Evolutionary conservation across 208 protist species (phyloP).

Genomic region (Entamoeba moshkovskii): DNA sequence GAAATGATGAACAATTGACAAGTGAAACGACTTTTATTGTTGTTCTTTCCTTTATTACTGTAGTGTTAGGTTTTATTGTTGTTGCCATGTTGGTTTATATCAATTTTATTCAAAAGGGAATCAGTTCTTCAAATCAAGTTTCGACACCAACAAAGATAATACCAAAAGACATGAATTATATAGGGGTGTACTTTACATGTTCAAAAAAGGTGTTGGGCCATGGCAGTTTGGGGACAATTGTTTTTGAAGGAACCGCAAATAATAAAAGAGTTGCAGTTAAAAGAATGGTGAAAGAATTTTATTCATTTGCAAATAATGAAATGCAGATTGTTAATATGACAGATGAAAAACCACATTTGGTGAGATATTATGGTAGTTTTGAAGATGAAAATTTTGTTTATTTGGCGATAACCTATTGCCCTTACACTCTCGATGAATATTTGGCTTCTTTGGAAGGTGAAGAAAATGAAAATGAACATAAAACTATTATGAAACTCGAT

Average conservation of each 20-base stretch:
- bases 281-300: constrained; percentile 10
- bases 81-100: background rate
- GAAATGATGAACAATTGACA: background rate
- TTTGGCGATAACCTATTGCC: background rate
- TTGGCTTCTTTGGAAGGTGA: background rate
- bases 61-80: background rate
- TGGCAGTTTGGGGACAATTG: background rate
- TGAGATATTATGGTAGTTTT: background rate
- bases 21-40: background rate
- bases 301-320: background rate
- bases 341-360: background rate
- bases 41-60: background rate
- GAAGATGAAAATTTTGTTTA: background rate
- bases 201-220: background rate
- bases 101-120: background rate
- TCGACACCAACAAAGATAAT: background rate
- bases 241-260: background rate
- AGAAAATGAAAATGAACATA: background rate
- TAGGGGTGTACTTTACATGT: background rate
- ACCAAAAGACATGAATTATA: background rate
- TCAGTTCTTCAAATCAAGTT: background rate
- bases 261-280: background rate
- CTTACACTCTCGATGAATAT: background rate
- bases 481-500: background rate
- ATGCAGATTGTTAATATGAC: constrained; percentile 3